phyloP scores from a whole-genome alignment of 768 basidiomycete genomes.

The Boletus fagicola region DNA sequence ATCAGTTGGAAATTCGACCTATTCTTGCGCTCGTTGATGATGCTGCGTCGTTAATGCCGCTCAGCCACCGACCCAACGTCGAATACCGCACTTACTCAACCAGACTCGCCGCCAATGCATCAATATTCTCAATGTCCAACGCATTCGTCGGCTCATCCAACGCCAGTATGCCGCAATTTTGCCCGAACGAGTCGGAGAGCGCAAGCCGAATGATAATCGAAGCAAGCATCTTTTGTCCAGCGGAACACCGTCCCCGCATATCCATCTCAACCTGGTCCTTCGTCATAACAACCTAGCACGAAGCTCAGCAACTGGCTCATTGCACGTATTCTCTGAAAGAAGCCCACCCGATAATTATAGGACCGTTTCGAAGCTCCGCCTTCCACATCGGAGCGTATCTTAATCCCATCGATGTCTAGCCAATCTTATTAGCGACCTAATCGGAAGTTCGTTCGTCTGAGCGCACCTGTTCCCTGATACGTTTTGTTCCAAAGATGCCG shows the following conservation, averaged over 20 bases:
- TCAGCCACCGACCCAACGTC: not conserved
- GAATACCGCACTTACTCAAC: slow-evolving; percentile 68
- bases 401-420: slow-evolving; percentile 95
- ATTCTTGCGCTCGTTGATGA: slow-evolving; percentile 88
- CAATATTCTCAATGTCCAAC: slow-evolving; percentile 92
- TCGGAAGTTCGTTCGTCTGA: not conserved
- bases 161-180: slow-evolving; percentile 96
- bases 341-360: slow-evolving; percentile 90
- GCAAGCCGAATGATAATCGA: slow-evolving; percentile 98
- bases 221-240: slow-evolving; percentile 98
- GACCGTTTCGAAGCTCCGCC: slow-evolving; percentile 87
- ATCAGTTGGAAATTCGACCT: slow-evolving; percentile 95
- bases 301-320: slow-evolving; percentile 17
- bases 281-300: slow-evolving; percentile 88
- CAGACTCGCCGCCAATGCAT: slow-evolving; percentile 86
- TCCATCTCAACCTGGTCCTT: slow-evolving; percentile 99
- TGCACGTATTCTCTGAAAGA: slow-evolving; percentile 5
- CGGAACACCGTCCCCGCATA: slow-evolving; percentile 98
- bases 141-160: slow-evolving; percentile 99
- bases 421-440: slow-evolving; percentile 10
- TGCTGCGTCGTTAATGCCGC: slow-evolving; percentile 44
- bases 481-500: slow-evolving; percentile 98
- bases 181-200: slow-evolving; percentile 94
- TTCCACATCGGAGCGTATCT: slow-evolving; percentile 91
- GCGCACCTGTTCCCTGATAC: slow-evolving; percentile 93